These are phyloP conservation scores for Cystoderma amianthinum DNA, from an alignment of 768 basidiomycete species.

Conservation along the genomic window DNA sequence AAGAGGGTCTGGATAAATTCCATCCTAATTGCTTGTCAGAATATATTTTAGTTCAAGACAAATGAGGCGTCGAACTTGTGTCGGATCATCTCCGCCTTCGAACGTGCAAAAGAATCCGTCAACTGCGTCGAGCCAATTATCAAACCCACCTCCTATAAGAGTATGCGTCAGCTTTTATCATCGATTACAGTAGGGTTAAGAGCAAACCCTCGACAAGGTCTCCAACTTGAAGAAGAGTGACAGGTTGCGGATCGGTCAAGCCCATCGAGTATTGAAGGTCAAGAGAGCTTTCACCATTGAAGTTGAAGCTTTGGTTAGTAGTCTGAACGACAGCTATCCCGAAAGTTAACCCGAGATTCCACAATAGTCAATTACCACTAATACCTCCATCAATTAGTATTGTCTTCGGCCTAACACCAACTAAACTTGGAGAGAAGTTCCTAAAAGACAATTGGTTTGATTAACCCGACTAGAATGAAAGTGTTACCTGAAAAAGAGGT, in stretches of 20 bases:
- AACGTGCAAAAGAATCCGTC: constrained; percentile 38
- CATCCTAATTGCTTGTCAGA: constrained; percentile 13
- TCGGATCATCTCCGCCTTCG: constrained; percentile 36
- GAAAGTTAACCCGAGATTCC: not conserved
- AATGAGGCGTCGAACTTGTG: constrained; percentile 9
- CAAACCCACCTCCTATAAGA: constrained; percentile 32
- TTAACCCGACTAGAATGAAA: not conserved
- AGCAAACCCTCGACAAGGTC: constrained; percentile 29
- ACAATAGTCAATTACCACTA: not conserved
- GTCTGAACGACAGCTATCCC: constrained; percentile 39
- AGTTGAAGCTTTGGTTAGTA: constrained; percentile 27
- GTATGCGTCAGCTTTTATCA: not conserved
- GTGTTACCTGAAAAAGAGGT: constrained; percentile 25
- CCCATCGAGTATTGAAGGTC: constrained; percentile 54
- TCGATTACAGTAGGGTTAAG: not conserved
- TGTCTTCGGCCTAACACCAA: constrained; percentile 20
- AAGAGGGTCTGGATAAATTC: constrained; percentile 17
- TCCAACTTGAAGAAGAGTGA: constrained; percentile 38
- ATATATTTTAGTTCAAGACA: not conserved
- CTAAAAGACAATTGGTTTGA: constrained; percentile 3
- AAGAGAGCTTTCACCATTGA: constrained; percentile 50
- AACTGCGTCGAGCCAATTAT: constrained; percentile 42
- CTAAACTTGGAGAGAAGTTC: constrained; percentile 23
- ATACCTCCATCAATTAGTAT: constrained; percentile 21
- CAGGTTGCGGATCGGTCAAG: constrained; percentile 28